Base-by-base conservation (phyloP, 2,329 filamentous ascomycete species). In the Hymenoscyphus linearis region DNA sequence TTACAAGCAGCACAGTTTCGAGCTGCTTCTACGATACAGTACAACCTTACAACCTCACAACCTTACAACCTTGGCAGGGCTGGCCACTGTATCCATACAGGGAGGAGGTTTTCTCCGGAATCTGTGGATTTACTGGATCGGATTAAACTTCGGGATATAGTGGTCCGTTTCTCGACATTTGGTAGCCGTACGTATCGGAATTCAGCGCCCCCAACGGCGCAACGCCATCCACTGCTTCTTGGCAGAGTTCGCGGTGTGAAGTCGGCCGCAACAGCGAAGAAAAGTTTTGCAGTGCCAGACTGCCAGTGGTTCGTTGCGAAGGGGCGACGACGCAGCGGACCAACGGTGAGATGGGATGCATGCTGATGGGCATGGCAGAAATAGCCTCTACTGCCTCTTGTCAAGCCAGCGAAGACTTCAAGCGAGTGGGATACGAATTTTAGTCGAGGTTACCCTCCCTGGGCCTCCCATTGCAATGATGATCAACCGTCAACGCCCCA, bases 401-500 rank as follows among this genome's bases (percentile, higher is more conserved):
- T 53, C 52, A n/a, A 53, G 52, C 52, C 52, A 34, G 25, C 25
- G 26, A 53, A 53, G 52, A 31, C 52, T 27, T 56, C 53, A 60
- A 60, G 58, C 58, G 58, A 60, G 37, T 56, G 22, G 59, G 54
- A 10, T 52, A 40, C 54, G 40, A 47, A 18, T 47, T 47, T 47
- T 31, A 31, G 27, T 31, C 31, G 10, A 31, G 31, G 31, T 31
- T 31, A 31, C 31, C 31, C n/a, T n/a, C n/a, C n/a, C n/a, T n/a
- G n/a, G n/a, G n/a, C n/a, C 40, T 14, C 58, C 54, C 53, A 56
- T 60, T 44, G 40, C n/a, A n/a, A n/a, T n/a, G n/a, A n/a, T n/a
- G n/a, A n/a, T n/a, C 36, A 60, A 56, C 63, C 61, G 66, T 64
- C 62, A 61, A 61, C 63, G 57, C 58, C 31, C 61, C 52, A 56